phyloP scores from a whole-genome alignment of 2,329 filamentous ascomycete species.

The Septoria linicola region DNA sequence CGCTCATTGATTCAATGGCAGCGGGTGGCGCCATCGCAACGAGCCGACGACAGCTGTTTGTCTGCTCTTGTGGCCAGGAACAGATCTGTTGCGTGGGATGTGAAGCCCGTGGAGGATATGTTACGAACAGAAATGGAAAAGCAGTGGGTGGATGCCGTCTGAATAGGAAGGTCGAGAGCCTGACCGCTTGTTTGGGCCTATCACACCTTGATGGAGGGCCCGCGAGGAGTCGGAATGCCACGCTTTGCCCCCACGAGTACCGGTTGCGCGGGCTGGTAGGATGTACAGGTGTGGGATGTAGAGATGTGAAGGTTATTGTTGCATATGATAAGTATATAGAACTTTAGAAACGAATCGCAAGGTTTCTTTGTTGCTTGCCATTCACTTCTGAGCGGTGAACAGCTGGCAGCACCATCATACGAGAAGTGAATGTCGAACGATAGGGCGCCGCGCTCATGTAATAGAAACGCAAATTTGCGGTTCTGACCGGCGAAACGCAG shows the following conservation, averaged over 20 bases:
- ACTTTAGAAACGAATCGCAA: not conserved
- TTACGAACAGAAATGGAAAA: slow-evolving; percentile 13
- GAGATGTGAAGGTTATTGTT: slow-evolving; percentile 9
- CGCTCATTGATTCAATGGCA: slow-evolving; percentile 31
- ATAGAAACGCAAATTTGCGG: slow-evolving; percentile 13
- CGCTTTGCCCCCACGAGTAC: slow-evolving; percentile 13
- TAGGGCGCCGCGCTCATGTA: slow-evolving; percentile 17
- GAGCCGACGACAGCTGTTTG: slow-evolving; percentile 1
- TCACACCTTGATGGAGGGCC: slow-evolving; percentile 23
- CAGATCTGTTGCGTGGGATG: slow-evolving; percentile 12
- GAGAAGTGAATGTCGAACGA: slow-evolving; percentile 1
- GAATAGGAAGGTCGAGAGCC: slow-evolving; percentile 13
- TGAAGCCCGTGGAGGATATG: slow-evolving; percentile 9
- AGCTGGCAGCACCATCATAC: slow-evolving; percentile 3
- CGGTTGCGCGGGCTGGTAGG: not conserved
- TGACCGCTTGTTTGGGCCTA: slow-evolving; percentile 16
- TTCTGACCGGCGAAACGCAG: slow-evolving; percentile 3
- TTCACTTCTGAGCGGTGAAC: slow-evolving; percentile 9
- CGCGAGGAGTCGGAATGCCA: slow-evolving; percentile 9
- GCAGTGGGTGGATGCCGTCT: slow-evolving; percentile 14
- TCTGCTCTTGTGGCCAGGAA: slow-evolving; percentile 4
- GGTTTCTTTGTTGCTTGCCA: not conserved
- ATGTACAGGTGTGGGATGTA: slow-evolving; percentile 15
- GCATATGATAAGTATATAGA: slow-evolving; percentile 1
- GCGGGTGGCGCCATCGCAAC: slow-evolving; percentile 36